Percentiles rank a stretch among this genome's conserved stretches.
Conservation (phyloP, 2,329 filamentous ascomycete genomes). For the Metarhizium robertsii region DNA sequence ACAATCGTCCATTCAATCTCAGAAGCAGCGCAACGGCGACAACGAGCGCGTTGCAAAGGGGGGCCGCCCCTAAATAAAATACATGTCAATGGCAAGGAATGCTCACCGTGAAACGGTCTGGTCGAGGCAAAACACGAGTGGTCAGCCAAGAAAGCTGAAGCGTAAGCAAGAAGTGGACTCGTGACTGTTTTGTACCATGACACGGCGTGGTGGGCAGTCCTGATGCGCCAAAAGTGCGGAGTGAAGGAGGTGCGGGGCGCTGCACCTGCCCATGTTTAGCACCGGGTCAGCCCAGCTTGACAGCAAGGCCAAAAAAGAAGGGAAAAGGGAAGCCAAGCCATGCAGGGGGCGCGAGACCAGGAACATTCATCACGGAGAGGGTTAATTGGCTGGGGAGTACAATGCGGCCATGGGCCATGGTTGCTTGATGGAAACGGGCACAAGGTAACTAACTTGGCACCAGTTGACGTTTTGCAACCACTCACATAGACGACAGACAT, state of each 20-base stretch:
- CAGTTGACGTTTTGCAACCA: no score
- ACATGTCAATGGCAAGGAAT: not conserved
- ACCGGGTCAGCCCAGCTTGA: no score
- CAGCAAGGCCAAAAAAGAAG: not conserved
- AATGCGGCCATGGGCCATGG: no score
- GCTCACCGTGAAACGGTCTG: not conserved
- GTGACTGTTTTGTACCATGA: not conserved
- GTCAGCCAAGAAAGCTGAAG: not conserved
- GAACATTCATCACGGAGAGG: not conserved
- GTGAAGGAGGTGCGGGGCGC: no score
- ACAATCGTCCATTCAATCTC: not conserved
- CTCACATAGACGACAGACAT: no score
- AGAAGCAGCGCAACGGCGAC: not conserved
- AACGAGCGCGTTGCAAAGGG: not conserved
- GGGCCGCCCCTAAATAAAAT: not conserved
- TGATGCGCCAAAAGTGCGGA: not conserved
- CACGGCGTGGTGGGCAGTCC: not conserved
- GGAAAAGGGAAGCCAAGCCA: not conserved
- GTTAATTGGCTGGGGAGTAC: not conserved
- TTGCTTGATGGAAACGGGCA: no score
- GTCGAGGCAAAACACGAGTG: not conserved
- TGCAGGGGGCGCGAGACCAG: not conserved
- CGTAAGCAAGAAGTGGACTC: not conserved
- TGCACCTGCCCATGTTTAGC: no score
- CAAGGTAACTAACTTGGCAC: no score